Evolutionary conservation across 2,329 filamentous ascomycete species (phyloP).

Genomic region (Bipolaris bicolor): DNA sequence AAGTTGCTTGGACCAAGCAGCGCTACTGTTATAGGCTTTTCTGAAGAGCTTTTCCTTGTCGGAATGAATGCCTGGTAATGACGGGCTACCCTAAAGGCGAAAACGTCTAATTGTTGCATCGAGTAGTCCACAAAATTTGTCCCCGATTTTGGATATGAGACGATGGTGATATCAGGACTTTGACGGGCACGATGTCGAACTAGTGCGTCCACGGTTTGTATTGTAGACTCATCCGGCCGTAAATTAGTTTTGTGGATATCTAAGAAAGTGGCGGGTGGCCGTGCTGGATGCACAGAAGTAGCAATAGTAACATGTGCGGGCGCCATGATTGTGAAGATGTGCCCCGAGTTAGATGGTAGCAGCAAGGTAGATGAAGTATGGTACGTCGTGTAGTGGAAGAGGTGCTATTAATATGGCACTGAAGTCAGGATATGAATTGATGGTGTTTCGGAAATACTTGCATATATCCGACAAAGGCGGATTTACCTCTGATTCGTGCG

Average conservation of each 20-base stretch:
- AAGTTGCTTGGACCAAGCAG: constrained; percentile 62
- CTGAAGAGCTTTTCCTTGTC: constrained; percentile 18
- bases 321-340: constrained; percentile 19
- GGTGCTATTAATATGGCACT: neutral
- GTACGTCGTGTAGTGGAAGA: neutral
- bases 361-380: neutral
- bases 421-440: neutral
- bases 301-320: constrained; percentile 28
- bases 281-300: constrained; percentile 5
- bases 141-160: constrained; percentile 55
- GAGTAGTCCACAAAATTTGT: constrained; percentile 57
- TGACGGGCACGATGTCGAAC: constrained; percentile 47
- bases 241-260: neutral
- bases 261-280: neutral
- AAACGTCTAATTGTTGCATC: constrained; percentile 53
- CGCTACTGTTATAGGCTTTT: constrained; percentile 49
- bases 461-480: constrained; percentile 5
- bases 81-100: constrained; percentile 38
- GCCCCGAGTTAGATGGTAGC: neutral
- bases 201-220: constrained; percentile 49
- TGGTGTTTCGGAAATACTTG: neutral
- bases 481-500: constrained; percentile 2
- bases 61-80: constrained; percentile 32
- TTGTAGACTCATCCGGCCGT: constrained; percentile 8
- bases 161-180: constrained; percentile 46